Evolutionary conservation across 345 rosid species (phyloP), one percentile per base, ranked within the genome.

Genomic region (Nephelium lappaceum): DNA sequence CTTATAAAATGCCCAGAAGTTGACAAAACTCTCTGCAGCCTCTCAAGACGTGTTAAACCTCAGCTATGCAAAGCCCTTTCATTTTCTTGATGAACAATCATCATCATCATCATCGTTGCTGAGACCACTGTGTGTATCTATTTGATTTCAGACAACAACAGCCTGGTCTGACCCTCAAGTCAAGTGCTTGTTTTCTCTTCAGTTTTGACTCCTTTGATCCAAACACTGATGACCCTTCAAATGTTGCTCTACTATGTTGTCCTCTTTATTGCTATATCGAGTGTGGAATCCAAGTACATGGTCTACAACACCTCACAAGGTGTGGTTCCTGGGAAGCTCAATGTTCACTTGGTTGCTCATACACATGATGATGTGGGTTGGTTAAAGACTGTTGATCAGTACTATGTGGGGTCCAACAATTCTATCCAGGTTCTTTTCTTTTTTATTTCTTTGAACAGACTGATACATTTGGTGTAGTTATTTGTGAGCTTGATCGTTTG

Each of bases 331-430:
- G 90, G 85, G 68, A 96, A 96, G 83, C 91, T 96, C 77, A 96
- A 96, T 74, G 99, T 94, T 80, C 99, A 96, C 83, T 80, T 96
- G 82, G 99, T 96, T 77, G 86, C 97, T 83, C 99, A 96, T 77
- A 81, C 97, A 14, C 99, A 96, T 80, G 99, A 91, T 63, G 99
- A 96, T 66, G 99, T 96, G 75, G 99, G 99, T 71, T 94, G 99
- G 98, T 81, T 96, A 70, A 96, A 94, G 90, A 96, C 99, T 4
- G 90, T 96, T 84, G 99, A 94, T 77, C 99, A 96, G 88, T 96
- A 96, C 88, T 96, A 96, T 85, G 94, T 94, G 61, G 99, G 99
- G 87, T 93, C 97, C 74, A 96, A 96, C 83, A 96, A 94, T 84
- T 96, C 98, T 41, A 96, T 96, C 79, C 99, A 94, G 97, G 99